Conservation (phyloP, 1,139 yeast genomes). For the Debaryomyces sp. region DNA sequence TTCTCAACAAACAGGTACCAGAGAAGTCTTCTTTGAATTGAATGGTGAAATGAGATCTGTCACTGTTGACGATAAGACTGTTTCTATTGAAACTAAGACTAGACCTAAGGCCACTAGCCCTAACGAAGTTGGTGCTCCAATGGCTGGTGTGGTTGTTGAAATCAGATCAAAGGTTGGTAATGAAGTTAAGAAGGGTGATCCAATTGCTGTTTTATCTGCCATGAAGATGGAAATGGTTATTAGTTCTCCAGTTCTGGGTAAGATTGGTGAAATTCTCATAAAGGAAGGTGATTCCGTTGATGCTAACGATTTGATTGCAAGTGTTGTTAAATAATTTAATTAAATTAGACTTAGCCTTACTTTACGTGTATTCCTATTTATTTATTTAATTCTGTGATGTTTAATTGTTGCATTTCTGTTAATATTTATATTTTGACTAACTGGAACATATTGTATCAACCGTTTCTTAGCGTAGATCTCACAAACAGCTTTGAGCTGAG, state of each 20-base stretch:
- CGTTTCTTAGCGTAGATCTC: not conserved
- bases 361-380: not conserved
- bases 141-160: conserved; percentile 99
- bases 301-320: conserved; percentile 76
- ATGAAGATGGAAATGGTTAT: conserved; percentile 99
- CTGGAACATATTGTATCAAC: not conserved
- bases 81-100: conserved; percentile 79
- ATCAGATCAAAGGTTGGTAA: conserved; percentile 85
- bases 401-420: not conserved
- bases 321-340: conserved; percentile 28
- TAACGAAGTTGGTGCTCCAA: conserved; percentile 96
- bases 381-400: conserved; percentile 5
- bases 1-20: conserved; percentile 79
- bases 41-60: conserved; percentile 98
- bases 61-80: conserved; percentile 83
- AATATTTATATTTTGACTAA: not conserved
- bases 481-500: not conserved
- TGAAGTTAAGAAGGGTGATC: conserved; percentile 95
- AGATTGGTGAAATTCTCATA: conserved; percentile 71
- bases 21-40: conserved; percentile 97
- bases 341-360: not conserved
- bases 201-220: conserved; percentile 91
- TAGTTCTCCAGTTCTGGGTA: conserved; percentile 87
- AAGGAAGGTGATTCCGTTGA: conserved; percentile 95
- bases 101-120: conserved; percentile 95